Conservation (phyloP, 163 green algal species). For the Chlamydomonas reinhardtii region DNA sequence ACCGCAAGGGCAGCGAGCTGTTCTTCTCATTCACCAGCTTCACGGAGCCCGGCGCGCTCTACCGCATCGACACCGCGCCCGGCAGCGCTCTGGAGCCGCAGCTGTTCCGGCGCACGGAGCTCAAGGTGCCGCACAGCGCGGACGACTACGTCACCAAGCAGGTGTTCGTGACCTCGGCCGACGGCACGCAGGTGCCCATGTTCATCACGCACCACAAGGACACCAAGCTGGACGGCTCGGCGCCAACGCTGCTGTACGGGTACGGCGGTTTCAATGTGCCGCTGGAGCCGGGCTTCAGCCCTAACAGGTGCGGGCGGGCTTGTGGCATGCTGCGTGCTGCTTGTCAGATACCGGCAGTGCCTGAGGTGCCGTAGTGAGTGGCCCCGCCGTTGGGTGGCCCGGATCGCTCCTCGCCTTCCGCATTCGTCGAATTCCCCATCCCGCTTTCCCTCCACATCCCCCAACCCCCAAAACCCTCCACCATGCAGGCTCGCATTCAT, state of each 20-base stretch:
- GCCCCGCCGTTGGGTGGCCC: too few relatives aligned
- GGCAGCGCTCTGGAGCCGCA: conserved; percentile 43
- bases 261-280: conserved; percentile 94
- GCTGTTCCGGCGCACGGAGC: conserved; percentile 84
- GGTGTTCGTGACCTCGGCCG: conserved; percentile 87
- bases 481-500: conserved; percentile 78
- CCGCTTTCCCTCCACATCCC: too few relatives aligned
- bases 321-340: too few relatives aligned
- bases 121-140: conserved; percentile 71
- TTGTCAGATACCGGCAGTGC: too few relatives aligned
- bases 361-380: too few relatives aligned
- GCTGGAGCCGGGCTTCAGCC: conserved; percentile 84
- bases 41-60: conserved; percentile 63
- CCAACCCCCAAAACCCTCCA: background rate
- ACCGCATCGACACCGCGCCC: conserved; percentile 61
- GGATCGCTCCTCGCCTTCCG: too few relatives aligned
- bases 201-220: conserved; percentile 89
- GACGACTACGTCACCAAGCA: conserved; percentile 88
- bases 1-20: conserved; percentile 74
- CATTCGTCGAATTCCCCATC: too few relatives aligned
- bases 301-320: conserved; percentile 28
- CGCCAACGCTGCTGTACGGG: conserved; percentile 92
- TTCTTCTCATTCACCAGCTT: conserved; percentile 87
- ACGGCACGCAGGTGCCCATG: conserved; percentile 92
- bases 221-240: conserved; percentile 72